Evolutionary conservation across 306 rosid species (phyloP), one percentile per base, ranked within the genome.

Genomic region (Medicago ruthenica): DNA sequence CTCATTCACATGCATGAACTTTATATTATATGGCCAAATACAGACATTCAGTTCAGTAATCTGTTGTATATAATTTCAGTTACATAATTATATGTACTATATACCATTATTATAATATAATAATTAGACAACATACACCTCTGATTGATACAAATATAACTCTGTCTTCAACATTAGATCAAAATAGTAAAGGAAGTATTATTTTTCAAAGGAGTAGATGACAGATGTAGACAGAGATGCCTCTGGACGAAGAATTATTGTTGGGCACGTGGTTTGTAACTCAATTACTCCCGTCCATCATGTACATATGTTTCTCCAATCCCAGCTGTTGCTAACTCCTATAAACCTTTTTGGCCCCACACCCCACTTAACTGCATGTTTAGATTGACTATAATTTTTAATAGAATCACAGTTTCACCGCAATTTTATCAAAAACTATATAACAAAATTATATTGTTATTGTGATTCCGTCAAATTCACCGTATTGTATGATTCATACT

Each of bases 151-250:
- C 37, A 65, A 65, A 12, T 40, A 12, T 58, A 80, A 80, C 84
- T 87, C 88, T 42, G 20, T 85, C 79, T 73, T 83, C 90, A 76
- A 90, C 83, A 87, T 82, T 81, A 86, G 91, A 87, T 85, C 89
- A 83, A 73, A 70, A 58, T 68, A 77, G 74, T 50, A 47, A 9
- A 84, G 79, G n/a, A n/a, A 66, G 73, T 73, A 80, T 50, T 44
- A 31, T 70, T 71, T 62, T 78, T 41, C 77, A 80, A 70, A 55
- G 67, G 61, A 68, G 73, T 59, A 67, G 74, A 70, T 45, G 58
- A 76, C 78, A 64, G 78, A 70, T 80, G 74, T 53, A 54, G 77
- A 77, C 48, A 15, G 44, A 45, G 88, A 76, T 80, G 84, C 80
- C 87, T 76, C 41, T 70, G 71, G 71, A 67, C 11, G 8, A 24